Conservation (phyloP, 2,329 filamentous ascomycete species). For the Aureobasidium sp. region DNA sequence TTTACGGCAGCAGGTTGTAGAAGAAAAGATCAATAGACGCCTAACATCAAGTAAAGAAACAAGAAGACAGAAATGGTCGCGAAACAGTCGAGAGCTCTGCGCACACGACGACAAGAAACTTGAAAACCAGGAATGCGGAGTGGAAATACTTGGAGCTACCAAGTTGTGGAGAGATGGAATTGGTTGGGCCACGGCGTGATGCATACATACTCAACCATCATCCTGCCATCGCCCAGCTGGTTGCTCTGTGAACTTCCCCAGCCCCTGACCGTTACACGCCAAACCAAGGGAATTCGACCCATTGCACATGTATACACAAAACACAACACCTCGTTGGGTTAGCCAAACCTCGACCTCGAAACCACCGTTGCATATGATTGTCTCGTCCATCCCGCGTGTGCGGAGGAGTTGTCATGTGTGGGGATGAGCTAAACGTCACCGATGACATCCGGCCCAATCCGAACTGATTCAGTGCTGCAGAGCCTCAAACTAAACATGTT, state of each 20-base stretch:
- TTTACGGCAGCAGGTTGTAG: neutral
- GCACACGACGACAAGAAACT: neutral
- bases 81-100: constrained; percentile 1
- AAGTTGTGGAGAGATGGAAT: constrained; percentile 2
- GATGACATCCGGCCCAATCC: neutral
- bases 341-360: neutral
- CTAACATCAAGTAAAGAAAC: neutral
- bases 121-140: constrained; percentile 8
- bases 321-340: neutral
- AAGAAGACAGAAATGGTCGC: neutral
- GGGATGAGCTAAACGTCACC: neutral
- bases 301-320: constrained; percentile 5
- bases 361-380: neutral
- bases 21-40: neutral
- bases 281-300: neutral
- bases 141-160: constrained; percentile 1
- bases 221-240: neutral
- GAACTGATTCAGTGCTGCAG: neutral
- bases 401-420: neutral
- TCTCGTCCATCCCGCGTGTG: neutral
- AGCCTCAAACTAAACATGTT: constrained; percentile 1
- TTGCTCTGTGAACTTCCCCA: neutral
- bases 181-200: constrained; percentile 9
- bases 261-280: constrained; percentile 3
- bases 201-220: constrained; percentile 12